Conservation (phyloP, 257 asterid genomes). For the Solanum corneliomulleri region DNA sequence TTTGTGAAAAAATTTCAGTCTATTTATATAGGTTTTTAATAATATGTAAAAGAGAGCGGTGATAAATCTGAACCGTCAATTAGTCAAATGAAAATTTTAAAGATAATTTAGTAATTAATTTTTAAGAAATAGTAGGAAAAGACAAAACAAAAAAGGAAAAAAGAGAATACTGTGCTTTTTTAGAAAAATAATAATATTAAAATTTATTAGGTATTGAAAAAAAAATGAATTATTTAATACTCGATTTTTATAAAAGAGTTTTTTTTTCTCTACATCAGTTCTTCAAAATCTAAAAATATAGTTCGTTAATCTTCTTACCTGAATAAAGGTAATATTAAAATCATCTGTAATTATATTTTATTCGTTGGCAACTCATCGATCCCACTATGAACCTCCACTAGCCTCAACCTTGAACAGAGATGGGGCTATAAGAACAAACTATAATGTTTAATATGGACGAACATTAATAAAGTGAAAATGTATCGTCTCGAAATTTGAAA, state of each 20-base stretch:
- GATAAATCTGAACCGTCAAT: neutral
- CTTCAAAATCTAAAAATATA: neutral
- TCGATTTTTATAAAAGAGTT: too few species aligned
- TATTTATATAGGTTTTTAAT: neutral
- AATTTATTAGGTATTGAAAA: neutral
- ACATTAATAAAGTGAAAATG: too few species aligned
- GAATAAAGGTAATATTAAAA: neutral
- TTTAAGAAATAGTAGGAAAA: neutral
- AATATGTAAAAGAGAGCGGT: neutral
- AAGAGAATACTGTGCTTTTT: too few species aligned
- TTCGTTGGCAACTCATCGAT: too few species aligned
- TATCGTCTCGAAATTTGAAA: too few species aligned
- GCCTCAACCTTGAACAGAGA: too few species aligned
- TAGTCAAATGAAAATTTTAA: neutral
- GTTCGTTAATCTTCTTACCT: too few species aligned
- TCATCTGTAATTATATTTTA: too few species aligned
- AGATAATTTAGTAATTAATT: neutral
- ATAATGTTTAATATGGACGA: too few species aligned
- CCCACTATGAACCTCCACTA: too few species aligned
- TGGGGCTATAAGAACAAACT: too few species aligned
- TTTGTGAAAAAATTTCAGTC: neutral
- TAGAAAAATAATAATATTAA: neutral
- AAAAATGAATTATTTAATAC: too few species aligned
- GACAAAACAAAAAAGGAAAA: neutral
- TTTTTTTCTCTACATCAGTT: neutral